Evolutionary conservation across 1,284 basidiomycete species (phyloP), one percentile per base, ranked within the genome.

Genomic region (Amylostereum areolatum): DNA sequence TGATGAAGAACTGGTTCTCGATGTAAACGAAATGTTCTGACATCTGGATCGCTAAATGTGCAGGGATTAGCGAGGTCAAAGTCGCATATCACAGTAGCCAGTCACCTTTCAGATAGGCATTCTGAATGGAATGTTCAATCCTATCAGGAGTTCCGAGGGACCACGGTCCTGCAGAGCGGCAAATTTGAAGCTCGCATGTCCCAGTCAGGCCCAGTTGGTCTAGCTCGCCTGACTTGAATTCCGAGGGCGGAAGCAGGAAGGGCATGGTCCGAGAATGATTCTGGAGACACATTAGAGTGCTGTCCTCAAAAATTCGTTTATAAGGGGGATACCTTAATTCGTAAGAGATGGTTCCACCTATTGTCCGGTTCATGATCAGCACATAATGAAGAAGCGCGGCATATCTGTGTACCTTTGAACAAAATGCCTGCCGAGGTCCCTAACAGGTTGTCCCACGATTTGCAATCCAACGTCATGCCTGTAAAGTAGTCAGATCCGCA

Each of bases 1-100:
- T 91, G 62, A 99, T 94, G 70, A 99, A 99, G 72, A 98, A 99
- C 66, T 99, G 96, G 63, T 99, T 98, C 67, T 98, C 94, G 52
- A 94, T 92, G 67, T 94, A 93, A 25, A 94, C 88, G 60, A 93
- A 94, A 60, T 92, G 89, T 53, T 98, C 93, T 18, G 93, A 97
- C 63, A 92, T 75, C 66, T 97, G 88, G 51, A 99, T 99, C 2
- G 93, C 92, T 92, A 62, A 55, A 25, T 39, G 30, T 32, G 30
- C 3, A 35, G 31, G 18, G 9, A 29, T 36, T n/a, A 35, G 40
- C 40, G 51, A 45, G 36, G 24, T 7, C 3, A 3, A 11, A 36
- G 3, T 12, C 5, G n/a, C 8, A 10, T 11, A 24, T 52, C 34
- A 49, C 18, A 33, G 29, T 35, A 11, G 25, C 27, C 3, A 63